Evolutionary conservation across 75 land plant genomes (phyloP), one percentile per base, ranked within the genome.

Genomic region (Selaginella tamariscina): DNA sequence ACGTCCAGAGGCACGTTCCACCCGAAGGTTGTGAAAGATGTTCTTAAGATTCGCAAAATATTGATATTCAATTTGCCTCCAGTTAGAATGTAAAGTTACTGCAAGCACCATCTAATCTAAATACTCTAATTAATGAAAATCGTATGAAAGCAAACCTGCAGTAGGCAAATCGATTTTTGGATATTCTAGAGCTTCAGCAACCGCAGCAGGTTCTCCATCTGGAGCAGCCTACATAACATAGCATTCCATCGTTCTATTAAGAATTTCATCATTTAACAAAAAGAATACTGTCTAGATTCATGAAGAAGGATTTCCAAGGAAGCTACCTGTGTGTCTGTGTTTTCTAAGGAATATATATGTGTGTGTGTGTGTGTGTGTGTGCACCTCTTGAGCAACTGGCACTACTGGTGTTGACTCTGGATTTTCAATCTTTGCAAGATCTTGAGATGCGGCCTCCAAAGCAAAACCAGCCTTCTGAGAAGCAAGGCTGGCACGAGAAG

Each of bases 31-130:
- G 31, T 33, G 30, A 31, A 70, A 70, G 30, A 30, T 15, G 2
- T 57, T 32, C 21, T 20, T 56, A 26, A 70, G 65, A 32, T 30
- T 56, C 1, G 24, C 13, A 15, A 70, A 56, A 32, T 70, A 70
- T 20, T 2, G n/a, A 27, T 1, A 22, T n/a, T 70, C 71, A 2
- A 56, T 27, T 2, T 27, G 56, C 30, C 31, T 32, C 71, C 71
- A 70, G 13, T 15, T 24, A 2, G 24, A 20, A 31, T 56, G 29
- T 1, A 57, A 57, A 27, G 55, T 18, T 29, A 30, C 65, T 70
- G 65, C 24, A 32, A 69, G 29, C 70, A 33, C 5, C 11, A 24
- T 39, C 18, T n/a, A n/a, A n/a, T n/a, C n/a, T n/a, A n/a, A n/a
- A n/a, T n/a, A n/a, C n/a, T n/a, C n/a, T n/a, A n/a, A n/a, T n/a